These are phyloP conservation scores for Plantago coronopus DNA, from an alignment of 305 asterid species.

Conservation along the genomic window DNA sequence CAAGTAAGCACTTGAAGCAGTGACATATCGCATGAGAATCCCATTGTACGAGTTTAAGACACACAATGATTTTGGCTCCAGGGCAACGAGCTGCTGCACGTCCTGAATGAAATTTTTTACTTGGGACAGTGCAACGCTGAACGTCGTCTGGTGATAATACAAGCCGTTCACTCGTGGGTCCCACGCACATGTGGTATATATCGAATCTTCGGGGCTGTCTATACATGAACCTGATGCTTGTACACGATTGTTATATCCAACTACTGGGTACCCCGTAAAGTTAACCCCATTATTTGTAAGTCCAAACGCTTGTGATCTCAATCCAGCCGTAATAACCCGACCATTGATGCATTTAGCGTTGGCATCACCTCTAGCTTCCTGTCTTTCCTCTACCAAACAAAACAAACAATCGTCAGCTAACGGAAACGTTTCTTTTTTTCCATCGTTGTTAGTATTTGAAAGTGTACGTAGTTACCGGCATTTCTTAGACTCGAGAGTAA, in stretches of 20 bases:
- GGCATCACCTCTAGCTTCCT: conserved; percentile 36
- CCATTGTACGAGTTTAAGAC: conserved; percentile 46
- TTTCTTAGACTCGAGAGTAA: conserved; percentile 32
- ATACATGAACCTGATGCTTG: conserved; percentile 51
- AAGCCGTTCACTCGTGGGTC: conserved; percentile 43
- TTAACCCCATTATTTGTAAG: conserved; percentile 39
- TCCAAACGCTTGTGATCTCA: conserved; percentile 35
- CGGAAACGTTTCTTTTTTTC: too few relatives aligned
- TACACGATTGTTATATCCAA: conserved; percentile 42
- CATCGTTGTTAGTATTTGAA: background rate
- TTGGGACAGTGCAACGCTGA: conserved; percentile 34
- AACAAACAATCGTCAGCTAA: background rate
- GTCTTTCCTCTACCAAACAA: conserved; percentile 53
- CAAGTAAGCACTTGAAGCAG: conserved; percentile 42
- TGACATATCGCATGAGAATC: conserved; percentile 46
- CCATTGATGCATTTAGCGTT: conserved; percentile 51
- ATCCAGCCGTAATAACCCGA: conserved; percentile 21
- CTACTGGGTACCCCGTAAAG: conserved; percentile 40
- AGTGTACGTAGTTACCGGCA: conserved; percentile 27
- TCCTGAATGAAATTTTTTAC: conserved; percentile 36
- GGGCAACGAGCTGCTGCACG: conserved; percentile 32
- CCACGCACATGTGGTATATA: conserved; percentile 46
- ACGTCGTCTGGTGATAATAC: conserved; percentile 46
- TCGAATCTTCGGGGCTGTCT: conserved; percentile 31
- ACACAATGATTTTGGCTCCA: conserved; percentile 39